Base-by-base conservation (phyloP, 129 eudicot species). In the Oenanthe sinensis region DNA sequence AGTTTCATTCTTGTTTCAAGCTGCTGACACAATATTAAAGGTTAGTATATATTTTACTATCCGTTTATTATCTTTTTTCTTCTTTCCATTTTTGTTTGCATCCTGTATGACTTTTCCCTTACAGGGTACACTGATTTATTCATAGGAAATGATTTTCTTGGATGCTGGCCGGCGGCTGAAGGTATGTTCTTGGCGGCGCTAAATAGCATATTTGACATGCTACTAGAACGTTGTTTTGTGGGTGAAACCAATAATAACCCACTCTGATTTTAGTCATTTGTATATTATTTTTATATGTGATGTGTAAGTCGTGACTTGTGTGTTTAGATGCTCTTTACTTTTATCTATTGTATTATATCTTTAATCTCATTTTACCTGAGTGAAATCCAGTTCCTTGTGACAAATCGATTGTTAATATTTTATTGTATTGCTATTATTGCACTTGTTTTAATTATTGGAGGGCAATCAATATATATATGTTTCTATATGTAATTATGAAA, bases 11-110 rank as follows among this genome's bases (percentile, higher is more conserved):
- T 79, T 96, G 71, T 84, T 96, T 78, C 99, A 96, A 92, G 99
- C 99, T 33, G 96, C 92, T 16, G 99, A 92, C 85, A 90, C 99
- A 71, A 86, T 96, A 75, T 84, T 96, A 71, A 96, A 96, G 99
- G 99, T 92, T 81, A 42, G 71, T 67, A 76, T n/a, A 26, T 65
- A 2, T 55, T 82, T 79, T 44, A 71, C 73, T 82, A 45, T 42
- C 49, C 45, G 45, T 44, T 33, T 22, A 7, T 55, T 46, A 28
- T 26, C 12, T 22, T 72, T 19, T 67, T 75, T 33, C 3, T 12
- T 33, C 6, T 30, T 33, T 67, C 42, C 42, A 28, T 5, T 14
- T 69, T 69, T 44, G 3, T 19, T 83, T 63, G 26, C 50, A 75
- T 73, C 73, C 65, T 70, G 62, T 17, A 16, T 49, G 45, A 43